Percentiles rank a stretch among this genome's conserved stretches.
Evolutionary conservation across 345 rosid species (phyloP).

Genomic region (Sonneratia alba): DNA sequence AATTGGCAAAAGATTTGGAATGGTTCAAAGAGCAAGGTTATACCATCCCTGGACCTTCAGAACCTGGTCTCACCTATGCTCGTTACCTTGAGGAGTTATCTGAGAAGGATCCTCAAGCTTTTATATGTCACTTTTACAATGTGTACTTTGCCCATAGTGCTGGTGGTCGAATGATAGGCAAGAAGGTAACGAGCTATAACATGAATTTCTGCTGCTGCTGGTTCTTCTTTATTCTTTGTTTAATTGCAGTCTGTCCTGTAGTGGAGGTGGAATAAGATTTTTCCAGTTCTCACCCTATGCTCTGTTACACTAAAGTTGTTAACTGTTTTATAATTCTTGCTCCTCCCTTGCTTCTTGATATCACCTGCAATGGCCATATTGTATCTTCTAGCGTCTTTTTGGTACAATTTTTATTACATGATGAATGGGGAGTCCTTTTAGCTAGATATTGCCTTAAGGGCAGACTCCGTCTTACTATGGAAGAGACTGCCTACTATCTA

Average conservation of each 20-base stretch:
- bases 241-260: neutral
- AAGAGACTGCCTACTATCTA: neutral
- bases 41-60: constrained; percentile 69
- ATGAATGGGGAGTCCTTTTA: neutral
- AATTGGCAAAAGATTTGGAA: constrained; percentile 59
- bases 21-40: constrained; percentile 92
- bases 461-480: neutral
- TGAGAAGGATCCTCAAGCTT: constrained; percentile 86
- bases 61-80: constrained; percentile 59
- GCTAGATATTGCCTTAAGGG: neutral
- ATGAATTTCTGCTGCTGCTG: neutral
- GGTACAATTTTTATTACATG: neutral
- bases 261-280: neutral
- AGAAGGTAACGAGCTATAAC: constrained; percentile 38
- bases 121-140: constrained; percentile 95
- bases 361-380: neutral
- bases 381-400: neutral
- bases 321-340: neutral
- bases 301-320: neutral
- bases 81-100: constrained; percentile 53
- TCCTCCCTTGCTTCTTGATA: neutral
- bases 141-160: constrained; percentile 88
- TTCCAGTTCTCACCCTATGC: neutral
- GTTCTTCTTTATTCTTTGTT: neutral
- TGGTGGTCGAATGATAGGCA: constrained; percentile 97